These are phyloP conservation scores for Calonectria pseudoturangicola DNA, from an alignment of 2,329 filamentous ascomycete genomes.

Conservation along the genomic window DNA sequence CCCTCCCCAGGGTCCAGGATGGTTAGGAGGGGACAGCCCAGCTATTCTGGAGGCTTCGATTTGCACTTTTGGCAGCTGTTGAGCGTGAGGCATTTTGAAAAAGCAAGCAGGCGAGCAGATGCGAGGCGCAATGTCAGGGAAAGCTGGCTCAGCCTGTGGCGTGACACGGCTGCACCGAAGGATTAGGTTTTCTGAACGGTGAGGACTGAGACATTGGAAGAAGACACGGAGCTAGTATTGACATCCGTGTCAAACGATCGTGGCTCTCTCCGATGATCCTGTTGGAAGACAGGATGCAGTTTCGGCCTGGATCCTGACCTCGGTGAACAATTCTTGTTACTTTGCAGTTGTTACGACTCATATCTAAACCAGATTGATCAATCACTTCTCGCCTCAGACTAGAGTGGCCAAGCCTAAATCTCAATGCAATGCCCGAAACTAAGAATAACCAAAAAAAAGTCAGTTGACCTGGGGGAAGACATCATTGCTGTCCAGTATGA, in stretches of 20 bases:
- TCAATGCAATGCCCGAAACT: not conserved
- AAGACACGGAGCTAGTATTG: not conserved
- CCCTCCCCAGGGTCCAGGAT: conserved; percentile 23
- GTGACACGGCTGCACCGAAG: not conserved
- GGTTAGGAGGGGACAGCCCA: not conserved
- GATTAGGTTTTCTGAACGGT: not conserved
- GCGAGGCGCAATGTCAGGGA: not conserved
- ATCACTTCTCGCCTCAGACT: not conserved
- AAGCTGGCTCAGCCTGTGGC: not conserved
- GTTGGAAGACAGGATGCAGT: not conserved
- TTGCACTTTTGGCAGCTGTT: conserved; percentile 7
- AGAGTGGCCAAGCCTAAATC: not conserved
- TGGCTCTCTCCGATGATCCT: not conserved
- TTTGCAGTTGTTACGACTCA: not conserved
- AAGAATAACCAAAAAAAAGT: not conserved
- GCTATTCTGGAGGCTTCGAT: conserved; percentile 31
- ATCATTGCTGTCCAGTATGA: conserved; percentile 24
- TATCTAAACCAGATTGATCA: conserved; percentile 5
- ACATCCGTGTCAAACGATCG: not conserved
- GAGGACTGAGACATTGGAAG: conserved; percentile 8
- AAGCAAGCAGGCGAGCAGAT: not conserved
- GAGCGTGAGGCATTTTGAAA: conserved; percentile 34
- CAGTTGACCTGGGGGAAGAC: conserved; percentile 9
- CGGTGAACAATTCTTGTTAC: not conserved
- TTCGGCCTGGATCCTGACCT: not conserved